Conservation (phyloP, 805 yeast species). For the Clavispora santaluciae region DNA sequence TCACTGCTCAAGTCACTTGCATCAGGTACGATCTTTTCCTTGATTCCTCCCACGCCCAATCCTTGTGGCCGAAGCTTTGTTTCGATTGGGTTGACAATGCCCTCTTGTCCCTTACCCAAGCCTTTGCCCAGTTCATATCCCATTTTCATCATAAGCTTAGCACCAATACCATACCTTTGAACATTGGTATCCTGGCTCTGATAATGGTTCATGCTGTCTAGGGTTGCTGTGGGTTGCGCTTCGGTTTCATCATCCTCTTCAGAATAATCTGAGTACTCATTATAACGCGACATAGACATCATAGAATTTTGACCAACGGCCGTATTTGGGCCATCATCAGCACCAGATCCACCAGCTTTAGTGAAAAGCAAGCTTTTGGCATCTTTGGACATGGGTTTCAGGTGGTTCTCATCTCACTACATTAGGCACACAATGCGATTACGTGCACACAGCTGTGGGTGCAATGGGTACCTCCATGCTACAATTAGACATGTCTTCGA, state of each 20-base stretch:
- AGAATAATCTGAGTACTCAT: constrained; percentile 1
- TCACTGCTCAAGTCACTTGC: constrained; percentile 16
- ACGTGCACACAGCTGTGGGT: background rate
- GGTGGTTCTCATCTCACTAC: background rate
- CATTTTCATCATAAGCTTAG: constrained; percentile 71
- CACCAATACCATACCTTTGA: constrained; percentile 75
- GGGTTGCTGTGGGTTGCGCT: background rate
- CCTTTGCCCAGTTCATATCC: constrained; percentile 85
- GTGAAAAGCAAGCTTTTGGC: constrained; percentile 2
- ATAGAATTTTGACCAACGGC: background rate
- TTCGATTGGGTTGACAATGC: constrained; percentile 78
- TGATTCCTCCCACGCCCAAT: constrained; percentile 67
- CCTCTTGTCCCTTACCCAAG: constrained; percentile 67
- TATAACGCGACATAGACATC: constrained; percentile 1
- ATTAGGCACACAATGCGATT: background rate
- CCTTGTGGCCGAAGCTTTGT: constrained; percentile 62
- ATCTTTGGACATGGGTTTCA: constrained; percentile 1
- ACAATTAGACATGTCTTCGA: too few species aligned
- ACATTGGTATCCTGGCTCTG: constrained; percentile 1
- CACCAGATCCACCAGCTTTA: background rate
- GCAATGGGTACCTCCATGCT: too few species aligned
- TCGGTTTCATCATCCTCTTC: background rate
- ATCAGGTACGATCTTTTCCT: constrained; percentile 25
- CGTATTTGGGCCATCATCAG: background rate
- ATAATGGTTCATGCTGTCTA: background rate